These are phyloP conservation scores for Paratinospora sagittata DNA, from an alignment of 164 flowering plant species.

Conservation along the genomic window DNA sequence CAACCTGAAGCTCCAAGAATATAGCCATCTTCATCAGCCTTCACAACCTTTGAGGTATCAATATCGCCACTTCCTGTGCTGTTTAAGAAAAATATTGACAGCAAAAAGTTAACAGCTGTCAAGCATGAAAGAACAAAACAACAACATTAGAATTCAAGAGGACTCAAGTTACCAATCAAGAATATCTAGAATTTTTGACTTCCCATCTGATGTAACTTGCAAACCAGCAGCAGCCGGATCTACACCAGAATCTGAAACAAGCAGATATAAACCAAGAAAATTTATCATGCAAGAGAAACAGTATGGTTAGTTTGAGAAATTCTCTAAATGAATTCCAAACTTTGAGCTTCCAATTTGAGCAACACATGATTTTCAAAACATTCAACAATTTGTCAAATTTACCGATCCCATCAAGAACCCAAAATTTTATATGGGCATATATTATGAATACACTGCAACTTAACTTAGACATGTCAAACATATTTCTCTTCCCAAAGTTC, in stretches of 20 bases:
- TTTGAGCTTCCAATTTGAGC: not conserved
- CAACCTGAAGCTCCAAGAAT: constrained; percentile 86
- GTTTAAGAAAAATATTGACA: constrained; percentile 10
- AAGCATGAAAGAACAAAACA: not conserved
- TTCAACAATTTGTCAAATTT: not conserved
- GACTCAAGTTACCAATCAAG: constrained; percentile 63
- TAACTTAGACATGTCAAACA: too few species aligned
- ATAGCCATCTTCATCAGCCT: constrained; percentile 66
- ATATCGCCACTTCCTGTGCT: constrained; percentile 98
- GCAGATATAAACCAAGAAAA: not conserved
- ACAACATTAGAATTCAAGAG: not conserved
- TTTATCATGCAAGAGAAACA: not conserved
- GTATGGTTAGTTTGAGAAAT: not conserved
- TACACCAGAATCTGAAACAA: constrained; percentile 73
- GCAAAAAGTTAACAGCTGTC: not conserved
- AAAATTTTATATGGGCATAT: not conserved
- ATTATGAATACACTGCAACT: not conserved
- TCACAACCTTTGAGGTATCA: constrained; percentile 84
- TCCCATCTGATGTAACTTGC: constrained; percentile 86
- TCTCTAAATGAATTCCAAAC: not conserved
- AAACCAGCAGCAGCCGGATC: constrained; percentile 95
- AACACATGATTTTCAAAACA: not conserved
- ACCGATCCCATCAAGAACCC: not conserved
- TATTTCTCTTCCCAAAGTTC: too few species aligned
- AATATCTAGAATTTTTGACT: constrained; percentile 80